A percentile compares a stretch with the other conserved stretches of the same genome.
These are phyloP conservation scores for Sporothrix dimorphospora DNA, from an alignment of 2,329 filamentous ascomycete species.

Conservation along the genomic window DNA sequence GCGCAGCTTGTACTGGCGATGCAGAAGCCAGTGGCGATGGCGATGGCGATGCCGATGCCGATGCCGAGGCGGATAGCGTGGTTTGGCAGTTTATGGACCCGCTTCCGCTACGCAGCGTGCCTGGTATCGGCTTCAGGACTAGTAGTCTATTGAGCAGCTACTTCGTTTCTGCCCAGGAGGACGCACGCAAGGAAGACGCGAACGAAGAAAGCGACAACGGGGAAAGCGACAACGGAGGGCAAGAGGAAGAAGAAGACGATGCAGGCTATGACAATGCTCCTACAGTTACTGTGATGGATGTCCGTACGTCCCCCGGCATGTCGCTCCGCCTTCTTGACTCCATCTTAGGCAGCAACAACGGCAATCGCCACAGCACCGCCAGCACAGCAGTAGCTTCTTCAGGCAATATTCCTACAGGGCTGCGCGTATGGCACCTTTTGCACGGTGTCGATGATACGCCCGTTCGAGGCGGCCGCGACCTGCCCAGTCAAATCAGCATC, in stretches of 20 bases:
- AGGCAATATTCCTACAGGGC: conserved; percentile 55
- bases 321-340: conserved; percentile 66
- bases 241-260: conserved; percentile 39
- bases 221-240: conserved; percentile 28
- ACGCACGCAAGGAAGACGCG: conserved; percentile 40
- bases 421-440: conserved; percentile 74
- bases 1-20: background rate
- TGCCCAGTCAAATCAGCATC: conserved; percentile 89
- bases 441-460: conserved; percentile 78
- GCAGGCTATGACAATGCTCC: conserved; percentile 21
- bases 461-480: conserved; percentile 69
- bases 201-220: conserved; percentile 31
- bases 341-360: conserved; percentile 67
- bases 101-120: conserved; percentile 77
- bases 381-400: background rate
- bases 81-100: conserved; percentile 71
- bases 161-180: conserved; percentile 42
- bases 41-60: background rate
- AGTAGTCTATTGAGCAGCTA: conserved; percentile 59
- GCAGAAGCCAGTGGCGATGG: background rate
- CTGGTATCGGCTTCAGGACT: conserved; percentile 83
- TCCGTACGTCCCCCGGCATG: conserved; percentile 66
- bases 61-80: conserved; percentile 38
- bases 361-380: conserved; percentile 62
- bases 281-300: conserved; percentile 65